Base-by-base conservation (phyloP, 2,329 filamentous ascomycete species). In the Arthrobotrys iridis region DNA sequence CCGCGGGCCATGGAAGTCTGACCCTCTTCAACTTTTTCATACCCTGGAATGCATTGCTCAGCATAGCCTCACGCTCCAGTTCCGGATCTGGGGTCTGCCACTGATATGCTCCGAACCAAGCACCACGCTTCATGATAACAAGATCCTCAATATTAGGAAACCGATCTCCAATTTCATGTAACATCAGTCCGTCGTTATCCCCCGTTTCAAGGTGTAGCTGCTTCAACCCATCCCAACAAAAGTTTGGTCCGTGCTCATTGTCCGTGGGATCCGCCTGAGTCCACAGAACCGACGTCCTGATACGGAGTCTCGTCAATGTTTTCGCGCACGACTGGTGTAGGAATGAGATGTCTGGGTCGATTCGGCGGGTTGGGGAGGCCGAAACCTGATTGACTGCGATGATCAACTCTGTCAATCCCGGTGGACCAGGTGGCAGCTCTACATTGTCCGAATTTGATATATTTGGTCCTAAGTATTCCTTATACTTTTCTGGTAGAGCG, bases 361-460 rank as follows among this genome's bases (percentile, higher is more conserved):
- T 6, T 13, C 8, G 13, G n/a, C 10, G 28, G 1, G 7, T 24
- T 2, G 50, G 50, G 2, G 28, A 22, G 3, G 37, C 10, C 0
- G 50, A n/a, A 24, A 55, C 22, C 30, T n/a, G 50, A 6, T 24
- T 7, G 30, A 30, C 30, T 13, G 8, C 15, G 37, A 55, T 30
- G 7, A 55, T 15, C 24, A 62, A 37, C n/a, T 43, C 58, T 15
- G 28, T 62, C 40, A 62, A 26, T 24, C 50, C 50, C 1, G 50
- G 50, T 1, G 50, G 50, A 1, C 30, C 28, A 3, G 50, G 50
- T 15, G 50, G 50, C 15, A 18, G 30, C 2, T 24, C 50, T 4
- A 55, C 30, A 10, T 37, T 24, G 3, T 55, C 18, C 10, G 6
- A 18, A 1, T 1, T 24, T 18, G 10, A 5, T 55, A 55, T 55